Evolutionary conservation across 2,329 filamentous ascomycete species (phyloP).

Genomic region (Curvularia sp.): DNA sequence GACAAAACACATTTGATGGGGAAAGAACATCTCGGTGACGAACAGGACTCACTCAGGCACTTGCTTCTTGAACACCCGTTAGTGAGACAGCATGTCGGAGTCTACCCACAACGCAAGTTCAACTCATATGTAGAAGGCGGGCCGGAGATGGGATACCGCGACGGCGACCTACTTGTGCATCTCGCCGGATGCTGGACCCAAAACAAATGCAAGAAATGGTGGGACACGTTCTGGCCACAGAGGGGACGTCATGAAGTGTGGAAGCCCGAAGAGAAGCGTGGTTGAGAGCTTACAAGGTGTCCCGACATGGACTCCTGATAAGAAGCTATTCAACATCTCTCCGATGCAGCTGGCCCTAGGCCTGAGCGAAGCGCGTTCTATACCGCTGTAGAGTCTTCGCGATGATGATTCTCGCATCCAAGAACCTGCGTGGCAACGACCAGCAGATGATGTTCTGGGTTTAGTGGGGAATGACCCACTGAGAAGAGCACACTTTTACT

Average conservation of each 20-base stretch:
- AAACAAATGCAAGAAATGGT: constrained; percentile 26
- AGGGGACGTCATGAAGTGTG: constrained; percentile 38
- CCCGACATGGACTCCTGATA: neutral
- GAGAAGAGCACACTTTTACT: too few relatives aligned
- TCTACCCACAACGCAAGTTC: constrained; percentile 49
- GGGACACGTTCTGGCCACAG: constrained; percentile 49
- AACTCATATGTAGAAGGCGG: constrained; percentile 50
- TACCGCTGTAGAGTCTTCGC: too few relatives aligned
- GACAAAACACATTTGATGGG: constrained; percentile 49
- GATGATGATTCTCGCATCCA: too few relatives aligned
- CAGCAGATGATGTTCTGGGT: too few relatives aligned
- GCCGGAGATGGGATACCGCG: constrained; percentile 49
- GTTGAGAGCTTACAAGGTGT: neutral
- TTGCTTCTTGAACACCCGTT: constrained; percentile 47
- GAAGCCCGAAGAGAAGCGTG: constrained; percentile 16
- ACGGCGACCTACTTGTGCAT: constrained; percentile 52
- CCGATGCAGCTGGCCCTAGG: too few relatives aligned
- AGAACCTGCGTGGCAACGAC: too few relatives aligned
- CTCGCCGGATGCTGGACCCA: constrained; percentile 51
- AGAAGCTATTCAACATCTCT: too few relatives aligned
- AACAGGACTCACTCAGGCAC: constrained; percentile 50
- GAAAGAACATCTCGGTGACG: constrained; percentile 42
- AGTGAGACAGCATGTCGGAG: constrained; percentile 49
- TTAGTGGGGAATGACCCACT: too few relatives aligned
- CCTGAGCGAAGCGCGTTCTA: too few relatives aligned